Evolutionary conservation across 148 eudicot species (phyloP), one percentile per base, ranked within the genome.

Genomic region (Polygonum aviculare): DNA sequence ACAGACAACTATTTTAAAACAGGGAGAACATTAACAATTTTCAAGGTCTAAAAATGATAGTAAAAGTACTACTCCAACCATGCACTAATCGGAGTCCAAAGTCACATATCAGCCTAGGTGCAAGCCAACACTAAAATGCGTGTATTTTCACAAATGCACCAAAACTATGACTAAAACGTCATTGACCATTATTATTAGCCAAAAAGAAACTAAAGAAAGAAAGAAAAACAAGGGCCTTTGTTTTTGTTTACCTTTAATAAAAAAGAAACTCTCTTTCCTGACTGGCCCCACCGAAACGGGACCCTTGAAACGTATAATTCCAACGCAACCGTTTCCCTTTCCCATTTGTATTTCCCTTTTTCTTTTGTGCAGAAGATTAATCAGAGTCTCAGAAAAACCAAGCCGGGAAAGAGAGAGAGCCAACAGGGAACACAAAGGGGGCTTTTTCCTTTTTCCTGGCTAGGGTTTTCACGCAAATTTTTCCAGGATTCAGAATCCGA

Each of bases 381-480:
- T 36, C 72, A 67, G 72, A n/a, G 45, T 67, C 72, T 36, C 72
- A 67, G 21, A 67, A 19, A 44, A 35, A 16, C 45, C 72, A 15
- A 67, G 72, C 72, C 45, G 72, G 72, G 72, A 45, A 38, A 16
- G 71, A 65, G 71, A 65, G 39, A 65, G 71, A 35, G 71, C 71
- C 71, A 65, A 65, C 71, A 36, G 0, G 0, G 36, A 65, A 65
- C 39, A 16, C 16, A 65, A 65, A 67, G 72, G 45, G 72, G 72
- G 71, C 71, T 65, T 67, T 67, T 67, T 38, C 44, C 72, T 38
- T 67, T 67, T 67, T 67, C 72, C 72, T 67, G 72, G 72, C 45
- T 67, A 67, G 72, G 72, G 72, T 36, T 67, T 67, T 67, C 72
- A 67, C 72, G 12, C 72, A 38, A 38, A 67, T 67, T 67, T 67